Conservation (phyloP, 495 filamentous ascomycete genomes). For the Aspergillus asperescens region DNA sequence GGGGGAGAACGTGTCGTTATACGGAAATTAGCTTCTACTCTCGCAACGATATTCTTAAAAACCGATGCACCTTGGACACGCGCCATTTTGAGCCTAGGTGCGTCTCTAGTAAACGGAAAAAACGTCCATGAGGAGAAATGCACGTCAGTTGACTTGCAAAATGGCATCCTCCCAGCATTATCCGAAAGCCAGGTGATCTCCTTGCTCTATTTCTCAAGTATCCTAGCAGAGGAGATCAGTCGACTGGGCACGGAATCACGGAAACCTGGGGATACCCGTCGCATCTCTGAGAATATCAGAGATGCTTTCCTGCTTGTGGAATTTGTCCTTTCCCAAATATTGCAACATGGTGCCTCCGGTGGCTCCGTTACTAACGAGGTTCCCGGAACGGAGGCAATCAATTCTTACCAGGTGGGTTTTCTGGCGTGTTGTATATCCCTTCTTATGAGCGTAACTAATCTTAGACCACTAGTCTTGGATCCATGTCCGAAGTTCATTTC, state of each 20-base stretch:
- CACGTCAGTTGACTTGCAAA: slow-evolving; percentile 43
- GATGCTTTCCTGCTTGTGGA: slow-evolving; percentile 37
- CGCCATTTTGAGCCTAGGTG: slow-evolving; percentile 63
- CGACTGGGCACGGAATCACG: slow-evolving; percentile 34
- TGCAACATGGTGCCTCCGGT: slow-evolving; percentile 24
- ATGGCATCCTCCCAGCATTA: slow-evolving; percentile 43
- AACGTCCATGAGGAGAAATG: slow-evolving; percentile 48
- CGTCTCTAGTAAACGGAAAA: slow-evolving; percentile 51
- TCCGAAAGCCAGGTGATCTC: slow-evolving; percentile 50
- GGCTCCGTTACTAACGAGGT: slow-evolving; percentile 19
- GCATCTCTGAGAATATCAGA: slow-evolving; percentile 28
- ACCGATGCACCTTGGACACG: slow-evolving; percentile 62
- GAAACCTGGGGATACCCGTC: slow-evolving; percentile 17
- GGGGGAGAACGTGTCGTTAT: slow-evolving; percentile 62
- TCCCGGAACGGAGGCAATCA: slow-evolving; percentile 30
- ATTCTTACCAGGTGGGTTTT: slow-evolving; percentile 35
- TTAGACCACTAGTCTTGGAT: slow-evolving; percentile 24
- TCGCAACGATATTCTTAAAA: slow-evolving; percentile 74
- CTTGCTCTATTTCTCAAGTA: slow-evolving; percentile 66
- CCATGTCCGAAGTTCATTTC: slow-evolving; percentile 22
- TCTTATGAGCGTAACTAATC: not conserved
- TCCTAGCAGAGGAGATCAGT: slow-evolving; percentile 69
- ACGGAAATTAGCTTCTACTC: slow-evolving; percentile 76
- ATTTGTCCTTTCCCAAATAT: slow-evolving; percentile 32
- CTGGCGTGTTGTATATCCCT: not conserved